Base-by-base conservation (phyloP, 345 rosid species). In the Heritiera fomes region DNA sequence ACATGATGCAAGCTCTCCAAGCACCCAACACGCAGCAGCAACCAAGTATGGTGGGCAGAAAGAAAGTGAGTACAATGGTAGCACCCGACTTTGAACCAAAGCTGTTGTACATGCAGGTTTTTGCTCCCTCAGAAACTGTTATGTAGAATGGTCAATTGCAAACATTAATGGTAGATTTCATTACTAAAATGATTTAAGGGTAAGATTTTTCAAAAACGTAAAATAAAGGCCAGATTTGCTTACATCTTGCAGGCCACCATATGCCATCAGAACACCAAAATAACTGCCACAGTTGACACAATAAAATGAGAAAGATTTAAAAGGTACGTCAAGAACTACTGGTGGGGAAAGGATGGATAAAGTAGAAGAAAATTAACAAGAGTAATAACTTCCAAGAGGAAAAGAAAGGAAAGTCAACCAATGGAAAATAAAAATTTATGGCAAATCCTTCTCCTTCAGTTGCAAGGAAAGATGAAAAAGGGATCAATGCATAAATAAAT, bases 221-320 rank as follows among this genome's bases (percentile, higher is more conserved):
- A 72, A 53, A 76, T 59, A 80, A 47, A 30, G 80, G 67, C 43
- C 12, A 75, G 43, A 65, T 76, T 79, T 84, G n/a, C 92, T 89
- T 90, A 94, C 98, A 85, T 94, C 98, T 88, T 90, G 92, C 84
- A 94, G 87, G 74, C 92, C 93, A 79, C 95, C 95, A 82, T 85
- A 92, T 65, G 98, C 98, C 89, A 90, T 91, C 82, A 91, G 84
- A 81, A 94, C 94, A 60, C 95, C 95, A 87, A 88, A 94, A 87
- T 94, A 94, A 83, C 98, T 94, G 93, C 76, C 71, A 82, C 53
- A 43, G 45, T 72, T 62, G 73, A 80, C 67, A 79, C 52, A 73
- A 72, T 28, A 32, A 64, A 81, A 79, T 81, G 77, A 83, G 83
- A 84, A 58, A 69, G 72, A 52, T 17, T 55, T 34, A 20, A 52